phyloP scores from a whole-genome alignment of 768 basidiomycete species.

The Macrolepiota dolichaula region DNA sequence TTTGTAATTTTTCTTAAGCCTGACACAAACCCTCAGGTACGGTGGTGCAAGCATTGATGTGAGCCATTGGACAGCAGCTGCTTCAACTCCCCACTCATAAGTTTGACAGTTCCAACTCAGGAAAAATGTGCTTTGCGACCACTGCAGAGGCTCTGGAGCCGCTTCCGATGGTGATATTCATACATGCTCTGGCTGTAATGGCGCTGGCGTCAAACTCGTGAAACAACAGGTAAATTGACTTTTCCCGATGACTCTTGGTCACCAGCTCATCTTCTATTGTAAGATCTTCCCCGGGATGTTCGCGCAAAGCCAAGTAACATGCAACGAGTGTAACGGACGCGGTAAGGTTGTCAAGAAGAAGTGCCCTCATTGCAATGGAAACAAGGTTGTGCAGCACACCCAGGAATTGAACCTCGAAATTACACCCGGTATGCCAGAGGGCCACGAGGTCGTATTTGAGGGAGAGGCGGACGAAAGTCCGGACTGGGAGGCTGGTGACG shows the following conservation, averaged over 20 bases:
- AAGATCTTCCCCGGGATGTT: conserved; percentile 95
- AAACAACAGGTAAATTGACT: conserved; percentile 63
- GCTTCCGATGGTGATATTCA: conserved; percentile 87
- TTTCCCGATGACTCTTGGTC: neutral
- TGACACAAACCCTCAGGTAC: conserved; percentile 50
- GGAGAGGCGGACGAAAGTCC: conserved; percentile 96
- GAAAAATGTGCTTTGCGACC: conserved; percentile 91
- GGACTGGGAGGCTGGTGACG: conserved; percentile 95
- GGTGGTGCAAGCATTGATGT: conserved; percentile 84
- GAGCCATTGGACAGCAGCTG: conserved; percentile 21
- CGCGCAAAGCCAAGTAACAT: conserved; percentile 81
- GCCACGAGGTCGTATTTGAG: conserved; percentile 88
- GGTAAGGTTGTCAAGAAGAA: conserved; percentile 72
- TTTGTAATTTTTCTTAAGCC: conserved; percentile 8
- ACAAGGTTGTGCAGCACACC: conserved; percentile 77
- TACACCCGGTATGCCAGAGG: conserved; percentile 86
- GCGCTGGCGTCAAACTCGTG: conserved; percentile 79
- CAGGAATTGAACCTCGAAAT: conserved; percentile 86
- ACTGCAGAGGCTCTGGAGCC: conserved; percentile 94
- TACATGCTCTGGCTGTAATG: conserved; percentile 80
- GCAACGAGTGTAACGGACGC: conserved; percentile 81
- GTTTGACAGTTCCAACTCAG: conserved; percentile 79
- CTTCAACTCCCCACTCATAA: conserved; percentile 7
- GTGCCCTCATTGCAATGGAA: conserved; percentile 81
- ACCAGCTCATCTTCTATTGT: neutral